phyloP scores from a whole-genome alignment of 192 early-diverging fungal genomes.

The Coemansia sp. region DNA sequence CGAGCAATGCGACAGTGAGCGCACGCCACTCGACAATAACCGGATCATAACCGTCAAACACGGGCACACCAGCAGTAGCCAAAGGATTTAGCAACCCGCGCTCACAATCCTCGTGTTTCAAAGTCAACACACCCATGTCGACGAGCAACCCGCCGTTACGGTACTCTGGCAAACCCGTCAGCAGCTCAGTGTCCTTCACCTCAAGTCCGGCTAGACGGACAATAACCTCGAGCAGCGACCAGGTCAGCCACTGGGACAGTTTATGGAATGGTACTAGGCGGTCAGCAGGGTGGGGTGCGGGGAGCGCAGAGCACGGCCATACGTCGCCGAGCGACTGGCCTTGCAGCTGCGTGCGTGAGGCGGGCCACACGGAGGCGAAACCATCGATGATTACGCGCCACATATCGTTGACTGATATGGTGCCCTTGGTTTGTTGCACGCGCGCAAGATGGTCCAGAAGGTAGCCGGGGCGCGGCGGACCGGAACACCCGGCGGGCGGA shows the following conservation, averaged over 20 bases:
- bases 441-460: slow-evolving; percentile 76
- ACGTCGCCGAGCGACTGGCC: slow-evolving; percentile 85
- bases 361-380: slow-evolving; percentile 82
- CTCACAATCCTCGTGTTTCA: no score
- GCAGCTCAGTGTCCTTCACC: slow-evolving; percentile 57
- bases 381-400: slow-evolving; percentile 81
- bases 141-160: slow-evolving; percentile 87
- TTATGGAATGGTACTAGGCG: slow-evolving; percentile 84
- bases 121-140: slow-evolving; percentile 74
- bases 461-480: slow-evolving; percentile 74
- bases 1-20: slow-evolving; percentile 81
- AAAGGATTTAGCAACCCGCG: no score
- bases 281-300: slow-evolving; percentile 16
- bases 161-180: slow-evolving; percentile 88
- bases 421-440: slow-evolving; percentile 33
- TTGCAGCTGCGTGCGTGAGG: slow-evolving; percentile 71
- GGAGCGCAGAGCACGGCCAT: slow-evolving; percentile 72
- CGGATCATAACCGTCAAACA: slow-evolving; percentile 19
- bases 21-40: slow-evolving; percentile 93
- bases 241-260: slow-evolving; percentile 94
- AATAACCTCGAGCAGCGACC: slow-evolving; percentile 84
- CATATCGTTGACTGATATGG: slow-evolving; percentile 65
- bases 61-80: no score
- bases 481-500: no score
- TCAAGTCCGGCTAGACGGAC: slow-evolving; percentile 51